These are phyloP conservation scores for Fusarium chaquense DNA, from an alignment of 2,329 filamentous ascomycete species.

Conservation along the genomic window DNA sequence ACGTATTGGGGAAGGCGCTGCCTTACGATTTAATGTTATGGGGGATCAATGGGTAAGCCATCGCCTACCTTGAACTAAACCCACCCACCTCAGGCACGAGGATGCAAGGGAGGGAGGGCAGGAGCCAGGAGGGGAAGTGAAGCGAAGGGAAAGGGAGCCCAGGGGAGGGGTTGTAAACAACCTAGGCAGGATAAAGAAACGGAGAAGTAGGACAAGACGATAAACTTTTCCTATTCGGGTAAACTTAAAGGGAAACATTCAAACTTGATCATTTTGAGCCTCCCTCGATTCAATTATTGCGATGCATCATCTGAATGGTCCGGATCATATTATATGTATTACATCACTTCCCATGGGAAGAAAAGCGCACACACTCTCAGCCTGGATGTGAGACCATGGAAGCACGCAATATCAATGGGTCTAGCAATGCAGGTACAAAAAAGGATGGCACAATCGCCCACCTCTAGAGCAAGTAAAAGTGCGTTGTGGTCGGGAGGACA, in stretches of 20 bases:
- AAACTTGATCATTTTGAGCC: conserved; percentile 14
- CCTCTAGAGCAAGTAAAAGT: conserved; percentile 21
- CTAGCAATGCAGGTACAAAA: conserved; percentile 39
- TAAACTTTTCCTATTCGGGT: conserved; percentile 32
- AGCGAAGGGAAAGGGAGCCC: conserved; percentile 31
- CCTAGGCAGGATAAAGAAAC: conserved; percentile 21
- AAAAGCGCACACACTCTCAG: neutral
- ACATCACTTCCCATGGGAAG: neutral
- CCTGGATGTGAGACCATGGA: conserved; percentile 12
- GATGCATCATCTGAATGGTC: conserved; percentile 15
- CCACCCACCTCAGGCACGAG: conserved; percentile 29
- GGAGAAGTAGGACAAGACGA: conserved; percentile 15
- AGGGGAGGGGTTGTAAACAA: conserved; percentile 11
- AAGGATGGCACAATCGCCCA: conserved; percentile 21
- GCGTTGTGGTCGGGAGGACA: conserved; percentile 23
- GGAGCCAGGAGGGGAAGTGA: conserved; percentile 21
- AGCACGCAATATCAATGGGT: conserved; percentile 21
- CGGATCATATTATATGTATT: neutral
- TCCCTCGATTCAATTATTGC: conserved; percentile 28
- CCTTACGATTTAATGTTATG: conserved; percentile 5
- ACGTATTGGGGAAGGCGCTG: conserved; percentile 31
- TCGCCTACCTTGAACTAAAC: conserved; percentile 17
- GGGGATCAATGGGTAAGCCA: conserved; percentile 15
- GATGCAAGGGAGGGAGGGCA: conserved; percentile 9
- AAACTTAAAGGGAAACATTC: conserved; percentile 21